Evolutionary conservation across 2,329 filamentous ascomycete species (phyloP), one percentile per base, ranked within the genome.

Genomic region (Aspergillus intermedius): DNA sequence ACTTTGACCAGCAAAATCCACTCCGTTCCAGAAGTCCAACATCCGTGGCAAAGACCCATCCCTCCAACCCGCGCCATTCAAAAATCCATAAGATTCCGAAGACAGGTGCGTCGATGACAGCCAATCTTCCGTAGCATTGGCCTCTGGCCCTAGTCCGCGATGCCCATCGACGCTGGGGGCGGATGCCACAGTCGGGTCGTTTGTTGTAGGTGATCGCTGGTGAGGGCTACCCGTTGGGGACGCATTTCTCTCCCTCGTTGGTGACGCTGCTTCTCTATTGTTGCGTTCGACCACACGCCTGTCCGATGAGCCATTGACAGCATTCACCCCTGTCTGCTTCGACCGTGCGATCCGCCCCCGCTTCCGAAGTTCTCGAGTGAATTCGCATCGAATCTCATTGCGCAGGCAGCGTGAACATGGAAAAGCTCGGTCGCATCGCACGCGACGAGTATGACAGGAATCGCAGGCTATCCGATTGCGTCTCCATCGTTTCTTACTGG

Each of bases 381-480:
- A 95, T 71, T 95, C 88, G 73, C 91, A 96, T 34, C 51, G 57
- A 9, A 60, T 62, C 13, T 60, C 77, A 80, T 72, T 81, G 87
- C 88, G 87, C 64, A 91, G 83, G 67, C 91, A 96, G 68, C 95
- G 89, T 43, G 89, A 88, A 66, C 91, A 96, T 46, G 91, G 91
- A 54, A 88, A 82, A 63, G 93, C 88, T 46, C 91, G 91, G 69
- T 96, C 90, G 67, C 91, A 96, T 72, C 94, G 95, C 17, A 91
- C 95, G 55, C 91, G 80, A 51, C 95, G 77, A 65, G 95, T 88
- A 68, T 96, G 95, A 71, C 91, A 96, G 67, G 95, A 90, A 70
- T 96, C 91, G 72, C 91, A 96, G 17, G 91, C 91, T 61, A 68
- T 64, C 40, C 61, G 61, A 48, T 68, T 69, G 17, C 66, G 62